These are phyloP conservation scores for Amylostereum areolatum DNA, from an alignment of 1,284 basidiomycete species.

Conservation along the genomic window DNA sequence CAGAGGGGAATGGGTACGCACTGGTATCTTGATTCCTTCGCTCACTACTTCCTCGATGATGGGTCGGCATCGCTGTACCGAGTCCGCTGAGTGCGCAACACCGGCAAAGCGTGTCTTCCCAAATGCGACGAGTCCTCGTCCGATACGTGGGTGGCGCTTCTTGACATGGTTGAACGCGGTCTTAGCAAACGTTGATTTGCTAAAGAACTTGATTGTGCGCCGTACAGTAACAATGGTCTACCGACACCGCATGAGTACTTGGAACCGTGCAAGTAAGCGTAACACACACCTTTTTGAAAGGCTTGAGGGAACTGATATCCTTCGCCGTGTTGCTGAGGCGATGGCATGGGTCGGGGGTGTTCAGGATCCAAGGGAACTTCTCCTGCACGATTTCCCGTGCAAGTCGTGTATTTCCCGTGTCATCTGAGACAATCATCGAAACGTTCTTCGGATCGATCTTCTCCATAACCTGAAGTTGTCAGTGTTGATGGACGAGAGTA, in stretches of 20 bases:
- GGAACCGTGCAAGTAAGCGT: too few species aligned
- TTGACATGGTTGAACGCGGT: conserved; percentile 13
- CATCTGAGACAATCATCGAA: conserved; percentile 21
- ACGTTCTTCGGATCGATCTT: conserved; percentile 17
- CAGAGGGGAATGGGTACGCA: background rate
- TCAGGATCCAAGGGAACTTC: conserved; percentile 19
- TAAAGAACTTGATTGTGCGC: conserved; percentile 17
- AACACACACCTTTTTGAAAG: conserved; percentile 15
- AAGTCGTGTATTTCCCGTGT: conserved; percentile 26
- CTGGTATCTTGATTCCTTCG: background rate
- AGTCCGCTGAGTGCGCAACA: conserved; percentile 12
- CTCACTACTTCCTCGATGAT: conserved; percentile 10
- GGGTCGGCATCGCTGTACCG: conserved; percentile 17
- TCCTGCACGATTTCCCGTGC: conserved; percentile 14
- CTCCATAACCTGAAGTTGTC: conserved; percentile 17
- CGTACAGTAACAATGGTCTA: conserved; percentile 18
- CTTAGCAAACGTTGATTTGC: conserved; percentile 19
- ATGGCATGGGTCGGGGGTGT: conserved; percentile 26
- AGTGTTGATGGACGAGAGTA: too few species aligned
- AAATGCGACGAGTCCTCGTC: conserved; percentile 20
- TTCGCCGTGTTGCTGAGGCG: conserved; percentile 22
- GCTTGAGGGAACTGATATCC: conserved; percentile 21
- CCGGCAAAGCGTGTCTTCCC: conserved; percentile 26
- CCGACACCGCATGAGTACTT: conserved; percentile 2
- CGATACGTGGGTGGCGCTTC: conserved; percentile 6